A percentile compares a stretch with the other conserved stretches of the same genome.
Evolutionary conservation across 305 asterid species (phyloP).

Genomic region (Fraxinus latifolia): DNA sequence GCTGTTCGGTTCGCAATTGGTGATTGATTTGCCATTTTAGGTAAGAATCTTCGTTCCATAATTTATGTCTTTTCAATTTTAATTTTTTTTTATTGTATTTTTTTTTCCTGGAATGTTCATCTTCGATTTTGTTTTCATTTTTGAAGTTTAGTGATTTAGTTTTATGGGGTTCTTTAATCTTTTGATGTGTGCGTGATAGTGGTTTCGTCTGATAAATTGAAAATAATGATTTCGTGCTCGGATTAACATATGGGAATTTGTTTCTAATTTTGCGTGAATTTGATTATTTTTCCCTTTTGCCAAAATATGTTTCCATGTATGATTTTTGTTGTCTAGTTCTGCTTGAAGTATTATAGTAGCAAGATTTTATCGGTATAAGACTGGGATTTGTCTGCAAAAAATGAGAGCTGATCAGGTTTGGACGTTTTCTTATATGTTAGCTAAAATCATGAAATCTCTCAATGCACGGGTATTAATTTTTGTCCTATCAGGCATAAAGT

Average conservation of each 20-base stretch:
- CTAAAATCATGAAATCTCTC: background rate
- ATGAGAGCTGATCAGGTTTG: background rate
- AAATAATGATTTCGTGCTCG: background rate
- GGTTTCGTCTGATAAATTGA: background rate
- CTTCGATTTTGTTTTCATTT: background rate
- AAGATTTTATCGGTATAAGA: background rate
- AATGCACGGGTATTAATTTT: background rate
- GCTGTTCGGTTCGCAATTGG: slow-evolving; percentile 37
- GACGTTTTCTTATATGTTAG: background rate
- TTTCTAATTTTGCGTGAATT: background rate
- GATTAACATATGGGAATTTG: background rate
- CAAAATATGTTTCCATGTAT: background rate
- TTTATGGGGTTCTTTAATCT: slow-evolving; percentile 6
- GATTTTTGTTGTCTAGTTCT: background rate
- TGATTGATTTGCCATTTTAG: slow-evolving; percentile 36
- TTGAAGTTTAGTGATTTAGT: background rate
- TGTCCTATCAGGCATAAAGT: background rate
- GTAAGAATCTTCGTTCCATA: slow-evolving; percentile 25
- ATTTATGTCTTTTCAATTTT: slow-evolving; percentile 12
- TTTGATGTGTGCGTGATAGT: background rate
- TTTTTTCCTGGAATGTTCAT: background rate
- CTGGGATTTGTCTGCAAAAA: background rate
- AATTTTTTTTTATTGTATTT: background rate
- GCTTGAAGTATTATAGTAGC: background rate
- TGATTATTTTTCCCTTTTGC: background rate